Percentiles rank a stretch among this genome's conserved stretches.
Conservation (phyloP, 805 yeast genomes). For the Suhomyces vadensis region DNA sequence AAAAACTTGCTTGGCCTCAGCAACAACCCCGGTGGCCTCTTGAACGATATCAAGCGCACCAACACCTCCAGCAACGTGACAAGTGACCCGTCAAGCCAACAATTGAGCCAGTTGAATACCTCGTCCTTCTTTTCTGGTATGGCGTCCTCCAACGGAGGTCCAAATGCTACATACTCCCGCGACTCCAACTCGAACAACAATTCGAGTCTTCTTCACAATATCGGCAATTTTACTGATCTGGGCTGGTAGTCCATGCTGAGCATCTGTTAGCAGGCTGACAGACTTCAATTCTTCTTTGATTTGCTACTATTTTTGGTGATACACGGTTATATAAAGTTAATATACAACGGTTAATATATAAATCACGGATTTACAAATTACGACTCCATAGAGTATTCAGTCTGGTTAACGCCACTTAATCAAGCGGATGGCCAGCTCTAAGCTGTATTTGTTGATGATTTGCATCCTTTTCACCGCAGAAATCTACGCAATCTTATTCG, state of each 20-base stretch:
- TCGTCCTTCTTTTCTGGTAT: conserved; percentile 6
- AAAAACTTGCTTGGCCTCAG: conserved; percentile 1
- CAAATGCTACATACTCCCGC: not conserved
- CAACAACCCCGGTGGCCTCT: conserved; percentile 5
- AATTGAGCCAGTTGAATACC: not conserved
- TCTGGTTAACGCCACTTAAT: too few species aligned
- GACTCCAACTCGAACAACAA: not conserved
- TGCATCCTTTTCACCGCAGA: too few species aligned
- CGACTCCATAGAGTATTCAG: too few species aligned
- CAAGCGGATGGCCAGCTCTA: too few species aligned
- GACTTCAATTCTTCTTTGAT: not conserved
- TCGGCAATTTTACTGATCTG: conserved; percentile 14
- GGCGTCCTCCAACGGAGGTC: not conserved
- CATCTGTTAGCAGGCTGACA: conserved; percentile 6
- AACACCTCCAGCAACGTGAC: conserved; percentile 8
- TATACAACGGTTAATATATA: too few species aligned
- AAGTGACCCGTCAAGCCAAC: not conserved
- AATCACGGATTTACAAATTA: too few species aligned
- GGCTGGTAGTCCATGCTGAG: conserved; percentile 18
- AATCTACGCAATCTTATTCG: too few species aligned
- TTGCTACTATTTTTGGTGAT: too few species aligned
- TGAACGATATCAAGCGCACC: conserved; percentile 2
- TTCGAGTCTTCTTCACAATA: conserved; percentile 12
- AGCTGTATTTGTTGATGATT: too few species aligned
- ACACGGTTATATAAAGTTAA: too few species aligned